A percentile compares a stretch with the other conserved stretches of the same genome.
phyloP scores from a whole-genome alignment of 176 grass and related monocot species.

The Chrysopogon serrulatus region DNA sequence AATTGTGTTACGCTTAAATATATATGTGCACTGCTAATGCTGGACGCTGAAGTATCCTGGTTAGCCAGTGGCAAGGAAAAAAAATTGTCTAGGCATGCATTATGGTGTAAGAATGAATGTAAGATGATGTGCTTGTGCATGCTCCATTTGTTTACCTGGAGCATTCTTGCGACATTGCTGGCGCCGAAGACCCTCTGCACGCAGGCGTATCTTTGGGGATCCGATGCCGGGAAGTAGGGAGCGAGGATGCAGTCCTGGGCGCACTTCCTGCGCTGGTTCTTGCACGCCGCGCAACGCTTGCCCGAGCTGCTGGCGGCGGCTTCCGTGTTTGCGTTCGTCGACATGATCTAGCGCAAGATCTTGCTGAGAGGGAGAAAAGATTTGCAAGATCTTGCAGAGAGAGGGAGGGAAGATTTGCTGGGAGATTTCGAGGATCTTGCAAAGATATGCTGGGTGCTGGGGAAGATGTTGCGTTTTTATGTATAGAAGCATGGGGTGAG shows the following conservation, averaged over 20 bases:
- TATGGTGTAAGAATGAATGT: too few relatives aligned
- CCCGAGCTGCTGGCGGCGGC: background rate
- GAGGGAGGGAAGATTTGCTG: background rate
- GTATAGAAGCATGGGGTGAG: background rate
- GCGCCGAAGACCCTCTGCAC: conserved; percentile 67
- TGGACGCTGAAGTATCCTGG: too few relatives aligned
- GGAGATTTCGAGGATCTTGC: background rate
- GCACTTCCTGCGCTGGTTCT: conserved; percentile 52
- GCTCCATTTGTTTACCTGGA: conserved; percentile 42
- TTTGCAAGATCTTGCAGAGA: too few relatives aligned
- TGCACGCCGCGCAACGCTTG: conserved; percentile 41
- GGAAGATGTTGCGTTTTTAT: background rate
- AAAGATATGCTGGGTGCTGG: background rate
- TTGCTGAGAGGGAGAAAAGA: background rate
- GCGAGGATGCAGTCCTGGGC: conserved; percentile 46
- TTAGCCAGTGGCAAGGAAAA: too few relatives aligned
- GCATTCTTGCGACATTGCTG: conserved; percentile 58
- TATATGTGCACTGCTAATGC: background rate
- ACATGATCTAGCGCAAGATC: conserved; percentile 29
- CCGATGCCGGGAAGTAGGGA: conserved; percentile 51
- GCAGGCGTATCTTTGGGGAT: conserved; percentile 48
- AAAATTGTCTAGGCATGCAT: too few relatives aligned
- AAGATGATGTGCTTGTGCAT: background rate
- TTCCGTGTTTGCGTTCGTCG: background rate
- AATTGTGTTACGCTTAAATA: background rate